Evolutionary conservation across 1,284 basidiomycete species (phyloP), one percentile per base, ranked within the genome.

Genomic region (Sutorius eximius): DNA sequence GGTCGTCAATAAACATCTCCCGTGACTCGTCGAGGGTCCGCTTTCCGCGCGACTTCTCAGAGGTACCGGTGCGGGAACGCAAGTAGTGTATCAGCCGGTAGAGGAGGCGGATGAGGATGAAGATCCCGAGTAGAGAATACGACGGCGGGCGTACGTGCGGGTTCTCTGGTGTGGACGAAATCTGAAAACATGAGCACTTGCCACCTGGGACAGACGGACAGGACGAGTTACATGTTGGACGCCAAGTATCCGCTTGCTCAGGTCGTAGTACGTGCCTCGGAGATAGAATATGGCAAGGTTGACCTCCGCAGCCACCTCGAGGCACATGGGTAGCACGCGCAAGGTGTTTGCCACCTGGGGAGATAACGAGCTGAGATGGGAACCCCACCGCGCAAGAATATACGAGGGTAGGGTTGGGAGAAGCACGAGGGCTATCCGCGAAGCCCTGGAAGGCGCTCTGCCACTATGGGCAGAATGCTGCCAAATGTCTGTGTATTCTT

Each of bases 401-500:
- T 89, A 86, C 18, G 80, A 71, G 45, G 89, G 82, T 46, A 88
- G 59, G 45, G 85, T 76, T 45, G 86, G 81, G 30, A 93, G 75
- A 16, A 93, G 76, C 42, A 92, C 75, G 12, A 93, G 73, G 1
- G 78, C 77, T 18, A 77, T 69, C 36, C 86, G 80, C 12, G 75
- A 64, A 53, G 70, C 65, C 34, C 59, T 67, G 18, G 81, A 73
- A 13, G 82, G 85, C 34, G 73, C 65, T 15, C 69, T 65, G 12
- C 66, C 59, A 12, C 68, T 68, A 42, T 66, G 71, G 16, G 72
- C 66, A 13, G 85, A 83, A 53, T 85, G 82, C 51, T 87, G 83
- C 82, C 91, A 88, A 32, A 91, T 87, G 64, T 91, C 90, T 1
- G 92, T 94, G 66, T 96, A 96, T 68, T 96, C 93, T 71, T 96